phyloP scores from a whole-genome alignment of 2,329 filamentous ascomycete genomes.

The Cryphonectria naterciae region DNA sequence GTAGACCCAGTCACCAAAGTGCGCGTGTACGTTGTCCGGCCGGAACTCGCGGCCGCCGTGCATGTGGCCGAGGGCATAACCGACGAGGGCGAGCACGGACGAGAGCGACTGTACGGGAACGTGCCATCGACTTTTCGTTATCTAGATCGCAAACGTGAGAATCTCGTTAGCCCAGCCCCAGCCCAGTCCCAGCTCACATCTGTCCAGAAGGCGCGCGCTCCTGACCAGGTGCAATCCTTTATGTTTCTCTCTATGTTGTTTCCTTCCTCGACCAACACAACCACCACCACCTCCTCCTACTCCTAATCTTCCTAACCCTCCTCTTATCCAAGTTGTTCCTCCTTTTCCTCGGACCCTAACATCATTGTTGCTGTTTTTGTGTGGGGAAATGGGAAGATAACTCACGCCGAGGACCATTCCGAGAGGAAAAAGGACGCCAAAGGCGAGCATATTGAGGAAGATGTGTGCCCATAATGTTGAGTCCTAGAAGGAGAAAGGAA shows the following conservation, averaged over 20 bases:
- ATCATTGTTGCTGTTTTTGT: background rate
- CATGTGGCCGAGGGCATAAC: slow-evolving; percentile 88
- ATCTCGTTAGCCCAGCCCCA: background rate
- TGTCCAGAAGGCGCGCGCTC: background rate
- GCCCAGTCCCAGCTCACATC: background rate
- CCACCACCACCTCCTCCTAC: background rate
- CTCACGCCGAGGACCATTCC: slow-evolving; percentile 94
- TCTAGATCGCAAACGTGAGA: slow-evolving; percentile 53
- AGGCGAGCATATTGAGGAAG: slow-evolving; percentile 81
- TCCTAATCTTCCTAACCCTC: too few species aligned
- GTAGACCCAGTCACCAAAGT: slow-evolving; percentile 81
- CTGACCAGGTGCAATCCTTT: background rate
- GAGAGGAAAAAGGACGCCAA: slow-evolving; percentile 88
- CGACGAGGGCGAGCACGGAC: slow-evolving; percentile 75
- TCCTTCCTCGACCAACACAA: background rate
- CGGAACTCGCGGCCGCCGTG: slow-evolving; percentile 89
- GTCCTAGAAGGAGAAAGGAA: slow-evolving; percentile 56
- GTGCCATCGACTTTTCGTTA: slow-evolving; percentile 90
- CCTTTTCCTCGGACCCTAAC: background rate
- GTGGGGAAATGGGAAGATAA: slow-evolving; percentile 28
- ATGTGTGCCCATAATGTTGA: slow-evolving; percentile 93
- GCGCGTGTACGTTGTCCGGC: slow-evolving; percentile 73
- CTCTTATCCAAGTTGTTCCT: background rate
- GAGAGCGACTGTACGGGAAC: slow-evolving; percentile 83
- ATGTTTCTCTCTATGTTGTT: background rate